Evolutionary conservation across 2,329 filamentous ascomycete species (phyloP).

Genomic region (Epichloe scottii): DNA sequence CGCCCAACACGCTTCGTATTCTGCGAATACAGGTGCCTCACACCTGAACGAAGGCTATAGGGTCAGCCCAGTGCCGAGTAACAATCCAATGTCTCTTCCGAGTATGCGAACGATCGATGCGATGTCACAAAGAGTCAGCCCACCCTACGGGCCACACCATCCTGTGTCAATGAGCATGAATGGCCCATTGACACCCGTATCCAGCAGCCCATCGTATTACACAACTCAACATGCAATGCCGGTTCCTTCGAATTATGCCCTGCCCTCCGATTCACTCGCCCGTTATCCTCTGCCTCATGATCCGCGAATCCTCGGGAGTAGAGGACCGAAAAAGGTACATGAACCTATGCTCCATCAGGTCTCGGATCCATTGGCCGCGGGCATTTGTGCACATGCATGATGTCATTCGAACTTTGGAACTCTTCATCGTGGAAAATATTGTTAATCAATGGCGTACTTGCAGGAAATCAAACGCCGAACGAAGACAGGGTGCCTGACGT

Average conservation of each 20-base stretch:
- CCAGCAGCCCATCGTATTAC: slow-evolving; percentile 30
- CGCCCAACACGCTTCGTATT: slow-evolving; percentile 20
- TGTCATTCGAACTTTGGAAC: not conserved
- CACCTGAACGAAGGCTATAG: slow-evolving; percentile 19
- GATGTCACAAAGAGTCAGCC: slow-evolving; percentile 14
- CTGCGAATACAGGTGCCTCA: slow-evolving; percentile 13
- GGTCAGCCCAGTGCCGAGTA: slow-evolving; percentile 16
- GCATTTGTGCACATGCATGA: not conserved
- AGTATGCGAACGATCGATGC: slow-evolving; percentile 30
- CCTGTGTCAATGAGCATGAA: slow-evolving; percentile 24
- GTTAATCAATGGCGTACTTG: slow-evolving; percentile 5
- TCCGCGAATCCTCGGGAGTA: slow-evolving; percentile 33
- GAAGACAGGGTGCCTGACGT: slow-evolving; percentile 51
- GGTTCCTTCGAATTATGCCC: slow-evolving; percentile 24
- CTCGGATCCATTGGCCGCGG: too few species aligned
- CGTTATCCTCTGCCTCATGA: slow-evolving; percentile 37
- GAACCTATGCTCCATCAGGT: not conserved
- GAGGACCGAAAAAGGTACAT: slow-evolving; percentile 46
- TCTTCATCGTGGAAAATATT: not conserved
- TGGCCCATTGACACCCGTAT: slow-evolving; percentile 17
- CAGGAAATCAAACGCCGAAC: slow-evolving; percentile 52
- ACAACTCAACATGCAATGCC: slow-evolving; percentile 23
- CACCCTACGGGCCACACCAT: slow-evolving; percentile 18
- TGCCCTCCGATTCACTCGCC: slow-evolving; percentile 30
- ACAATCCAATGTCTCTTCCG: slow-evolving; percentile 21